Conservation (phyloP, 2,329 filamentous ascomycete genomes). For the Graphilbum sp. region DNA sequence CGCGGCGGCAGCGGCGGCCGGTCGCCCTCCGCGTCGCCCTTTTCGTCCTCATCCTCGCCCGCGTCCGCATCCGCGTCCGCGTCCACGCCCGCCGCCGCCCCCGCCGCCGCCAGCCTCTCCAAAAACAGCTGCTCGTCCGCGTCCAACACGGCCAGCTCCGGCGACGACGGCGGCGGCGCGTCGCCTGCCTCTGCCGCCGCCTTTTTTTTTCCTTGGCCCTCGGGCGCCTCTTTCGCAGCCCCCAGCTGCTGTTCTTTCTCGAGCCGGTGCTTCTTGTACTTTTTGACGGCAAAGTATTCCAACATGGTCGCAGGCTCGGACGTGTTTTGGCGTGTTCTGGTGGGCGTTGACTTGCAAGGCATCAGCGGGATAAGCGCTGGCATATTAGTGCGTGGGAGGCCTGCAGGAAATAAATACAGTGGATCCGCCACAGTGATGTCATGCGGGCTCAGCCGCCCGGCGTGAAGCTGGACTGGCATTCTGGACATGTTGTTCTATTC, state of each 20-base stretch:
- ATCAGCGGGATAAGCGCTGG: no score
- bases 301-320: slow-evolving; percentile 29
- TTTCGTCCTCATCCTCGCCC: slow-evolving; percentile 12
- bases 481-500: no score
- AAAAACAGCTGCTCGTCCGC: slow-evolving; percentile 43
- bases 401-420: no score
- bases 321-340: no score
- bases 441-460: neutral
- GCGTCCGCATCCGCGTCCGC: slow-evolving; percentile 6
- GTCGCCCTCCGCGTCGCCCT: slow-evolving; percentile 24
- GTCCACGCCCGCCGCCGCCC: slow-evolving; percentile 11
- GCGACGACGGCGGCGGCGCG: neutral
- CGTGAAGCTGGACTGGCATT: no score
- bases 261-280: slow-evolving; percentile 41
- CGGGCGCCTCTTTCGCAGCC: slow-evolving; percentile 7
- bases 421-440: slow-evolving; percentile 6
- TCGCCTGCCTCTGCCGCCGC: neutral
- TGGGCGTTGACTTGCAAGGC: no score
- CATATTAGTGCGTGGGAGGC: neutral
- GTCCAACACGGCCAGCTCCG: slow-evolving; percentile 25
- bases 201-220: slow-evolving; percentile 15
- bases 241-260: slow-evolving; percentile 24
- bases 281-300: slow-evolving; percentile 47
- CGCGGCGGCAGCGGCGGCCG: slow-evolving; percentile 39
- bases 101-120: slow-evolving; percentile 27